Base-by-base conservation (phyloP, 306 rosid species). In the Cajanus cajan region DNA sequence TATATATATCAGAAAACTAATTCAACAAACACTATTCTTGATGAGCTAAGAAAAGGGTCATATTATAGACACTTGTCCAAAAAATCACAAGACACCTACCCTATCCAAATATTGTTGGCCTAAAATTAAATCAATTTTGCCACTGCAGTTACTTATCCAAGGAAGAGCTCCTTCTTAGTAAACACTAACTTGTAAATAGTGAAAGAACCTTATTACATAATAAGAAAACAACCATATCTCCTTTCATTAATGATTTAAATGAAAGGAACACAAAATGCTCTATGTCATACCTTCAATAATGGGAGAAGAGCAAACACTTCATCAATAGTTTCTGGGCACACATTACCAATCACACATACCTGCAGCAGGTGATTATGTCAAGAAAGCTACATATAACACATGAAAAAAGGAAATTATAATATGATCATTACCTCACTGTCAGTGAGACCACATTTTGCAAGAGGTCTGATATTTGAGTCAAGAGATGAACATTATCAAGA, bases 291-390 rank as follows among this genome's bases (percentile, higher is more conserved):
- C 99, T 95, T 87, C 80, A 92, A 81, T 37, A 96, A 86, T 21
- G 96, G 97, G 78, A 95, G 82, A 71, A 92, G 89, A 73, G 99
- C 94, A 86, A 86, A 90, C 78, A 81, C 91, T 85, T 93, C 99
- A 50, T 95, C 97, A 24, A 47, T 66, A 39, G 89, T 82, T 72
- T 90, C 93, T 28, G 98, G 99, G 78, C 89, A 92, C 54, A 88
- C 84, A 80, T 95, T 91, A 39, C 94, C 97, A 79, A 91, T 91
- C 83, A 92, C 85, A 73, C 93, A 87, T 62, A 93, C 83, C 99
- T 95, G 94, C 85, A 71, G 79, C 31, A 54, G 74, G 86, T 75
- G 79, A 68, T 24, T 13, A 52, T 41, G 65, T 80, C 74, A 87
- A 52, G 57, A 78, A 54, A 41, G 77, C 39, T 36, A 58, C 67